Percentiles rank a stretch among this genome's conserved stretches.
phyloP scores from a whole-genome alignment of 179 eudicot genomes.

The Nepenthes alata region DNA sequence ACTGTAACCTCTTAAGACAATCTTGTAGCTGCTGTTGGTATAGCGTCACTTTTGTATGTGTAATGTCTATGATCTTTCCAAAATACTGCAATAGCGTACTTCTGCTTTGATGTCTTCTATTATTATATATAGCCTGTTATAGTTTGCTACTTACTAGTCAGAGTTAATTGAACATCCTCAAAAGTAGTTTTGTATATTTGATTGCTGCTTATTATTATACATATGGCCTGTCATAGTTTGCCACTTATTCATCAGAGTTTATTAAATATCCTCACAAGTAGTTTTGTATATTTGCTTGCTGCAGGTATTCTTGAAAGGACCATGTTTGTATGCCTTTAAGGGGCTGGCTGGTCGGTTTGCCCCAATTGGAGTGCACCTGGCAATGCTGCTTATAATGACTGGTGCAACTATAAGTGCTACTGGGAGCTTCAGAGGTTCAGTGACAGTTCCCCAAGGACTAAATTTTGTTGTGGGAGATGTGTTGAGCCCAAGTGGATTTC shows the following conservation, averaged over 20 bases:
- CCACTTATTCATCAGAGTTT: too few relatives aligned
- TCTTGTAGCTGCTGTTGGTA: too few relatives aligned
- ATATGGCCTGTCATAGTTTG: too few relatives aligned
- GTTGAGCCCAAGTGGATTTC: conserved; percentile 69
- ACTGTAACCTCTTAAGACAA: too few relatives aligned
- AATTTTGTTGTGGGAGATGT: conserved; percentile 91
- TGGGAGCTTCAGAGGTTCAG: conserved; percentile 90
- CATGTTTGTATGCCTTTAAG: conserved; percentile 82
- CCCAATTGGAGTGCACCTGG: conserved; percentile 90
- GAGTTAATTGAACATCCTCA: neutral
- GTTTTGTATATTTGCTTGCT: conserved; percentile 9
- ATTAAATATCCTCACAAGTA: neutral
- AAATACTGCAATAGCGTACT: too few relatives aligned
- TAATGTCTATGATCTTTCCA: too few relatives aligned
- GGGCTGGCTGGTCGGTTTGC: conserved; percentile 94
- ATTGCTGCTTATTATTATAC: conserved; percentile 1
- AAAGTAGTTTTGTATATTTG: conserved; percentile 4
- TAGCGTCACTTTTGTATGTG: too few relatives aligned
- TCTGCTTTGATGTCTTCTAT: too few relatives aligned
- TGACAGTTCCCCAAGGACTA: conserved; percentile 87
- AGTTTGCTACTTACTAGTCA: too few relatives aligned
- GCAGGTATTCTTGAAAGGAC: conserved; percentile 84
- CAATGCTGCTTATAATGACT: conserved; percentile 77
- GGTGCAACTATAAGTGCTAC: conserved; percentile 94
- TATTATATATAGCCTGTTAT: too few relatives aligned